Base-by-base conservation (phyloP, 176 grass and related monocot species). In the Themeda triandra region DNA sequence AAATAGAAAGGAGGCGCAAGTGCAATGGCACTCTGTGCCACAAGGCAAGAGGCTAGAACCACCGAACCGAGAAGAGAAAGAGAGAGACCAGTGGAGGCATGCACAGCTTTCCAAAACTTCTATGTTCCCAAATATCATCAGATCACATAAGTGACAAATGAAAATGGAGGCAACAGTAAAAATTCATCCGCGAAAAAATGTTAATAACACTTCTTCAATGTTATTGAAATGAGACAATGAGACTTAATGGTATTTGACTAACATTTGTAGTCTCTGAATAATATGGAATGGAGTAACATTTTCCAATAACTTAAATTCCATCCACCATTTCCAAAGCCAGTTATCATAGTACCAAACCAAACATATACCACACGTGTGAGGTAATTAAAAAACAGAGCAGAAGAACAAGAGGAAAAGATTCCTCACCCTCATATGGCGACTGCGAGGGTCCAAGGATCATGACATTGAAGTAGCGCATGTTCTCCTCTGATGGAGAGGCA, bases 391-490 rank as follows among this genome's bases (percentile, higher is more conserved):
- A 59, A 87, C 6, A 65, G 31, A 56, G 65, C 59, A 48, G 45
- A 49, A 6, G 75, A 79, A 48, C 17, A 29, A 65, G 37, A 75
- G 60, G 39, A 45, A 45, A 48, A 32, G 40, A 66, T 66, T 13
- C n/a, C 28, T 49, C 56, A 89, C 92, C 92, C 86, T 95, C 92
- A 21, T 92, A 95, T 10, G 90, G 93, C 14, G 96, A 95, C 80
- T 95, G 93, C 25, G 89, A 85, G 13, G 96, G 96, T 0, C 96
- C 96, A 69, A 98, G 93, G 66, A 98, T 91, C 96, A 98, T 98
- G 37, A 95, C 96, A 91, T 95, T 95, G 83, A 98, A 98, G 80
- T 98, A 98, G 42, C 96, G 96, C 96, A 98, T 95, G 74, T 98
- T 98, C 82, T 98, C 93, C 83, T 98, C 93, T 95, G 91, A 98